Evolutionary conservation across 1,284 basidiomycete species (phyloP), one percentile per base, ranked within the genome.

Genomic region (Amylostereum areolatum): DNA sequence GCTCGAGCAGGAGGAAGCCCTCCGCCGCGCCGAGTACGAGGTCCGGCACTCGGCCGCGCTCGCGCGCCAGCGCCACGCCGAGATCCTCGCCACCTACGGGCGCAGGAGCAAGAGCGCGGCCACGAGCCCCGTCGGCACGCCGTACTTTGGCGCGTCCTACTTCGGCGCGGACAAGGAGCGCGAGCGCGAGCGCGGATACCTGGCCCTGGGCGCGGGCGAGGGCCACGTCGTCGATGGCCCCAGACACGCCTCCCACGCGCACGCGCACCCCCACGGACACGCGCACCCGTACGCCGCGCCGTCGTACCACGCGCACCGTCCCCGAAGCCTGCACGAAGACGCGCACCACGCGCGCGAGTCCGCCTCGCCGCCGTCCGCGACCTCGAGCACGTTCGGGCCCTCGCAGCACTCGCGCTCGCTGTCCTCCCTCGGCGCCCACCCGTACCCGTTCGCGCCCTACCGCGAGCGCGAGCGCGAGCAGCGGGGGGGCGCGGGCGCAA

Each of bases 21-120:
- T 85, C 41, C 78, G 92, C 27, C 76, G 92, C 35, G 91, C 89
- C 5, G 88, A 92, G 62, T 95, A 88, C 66, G 90, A 93, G 62
- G 78, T 87, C 11, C 78, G 83, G 8, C 89, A 89, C 58, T 78
- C 81, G 42, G 89, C 90, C 54, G 87, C 86, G 3, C 75, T 92
- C 49, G 78, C 89, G 30, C 77, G 89, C 24, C 88, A 58, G 70
- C 82, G 12, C 74, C 70, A 73, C 46, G 75, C 78, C 41, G 81
- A 83, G 55, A 77, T 76, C 52, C 74, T 82, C 54, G 70, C 63
- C 59, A 70, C 39, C 59, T 73, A 53, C 59, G 64, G 54, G 47
- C 62, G 66, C 27, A 52, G 45, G 12, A 12, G 70, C 61, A 85
- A 84, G 62, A 85, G 83, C 60, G 85, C 85, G 18, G 84, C 84